Base-by-base conservation (phyloP, 1,139 yeast genomes). In the Candida glucosophila region DNA sequence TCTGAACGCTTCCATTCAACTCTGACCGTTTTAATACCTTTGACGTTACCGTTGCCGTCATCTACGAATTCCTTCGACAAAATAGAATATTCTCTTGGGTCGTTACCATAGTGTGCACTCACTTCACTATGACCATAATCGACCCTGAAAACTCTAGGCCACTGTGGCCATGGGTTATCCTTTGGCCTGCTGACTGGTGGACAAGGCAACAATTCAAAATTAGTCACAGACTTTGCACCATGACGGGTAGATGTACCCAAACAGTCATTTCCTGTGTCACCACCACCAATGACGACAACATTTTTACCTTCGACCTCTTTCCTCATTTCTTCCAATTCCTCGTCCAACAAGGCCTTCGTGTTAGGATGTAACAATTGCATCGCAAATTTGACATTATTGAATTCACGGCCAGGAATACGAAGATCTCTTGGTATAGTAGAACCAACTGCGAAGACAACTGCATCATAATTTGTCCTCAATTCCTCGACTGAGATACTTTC, bases 111-210 rank as follows among this genome's bases (percentile, higher is more conserved):
- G 55, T 86, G 96, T 29, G 85, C 80, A 34, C 83, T 71, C 29
- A 90, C 97, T 58, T 90, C 98, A 39, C 92, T 71, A 59, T 90
- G 98, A 44, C 98, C 98, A 49, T 90, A 90, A 61, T 90, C 98
- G 33, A 90, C 94, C 51, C 97, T 76, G 79, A 90, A 88, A 47
- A 90, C 74, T 55, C 95, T 74, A 41, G 98, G 97, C 97, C 97
- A 90, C 62, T 90, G 98, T 30, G 98, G 98, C 98, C 98, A 90
- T 58, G 98, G 98, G 58, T 90, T 90, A 59, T 90, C 96, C 60
- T 77, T 81, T 30, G 90, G 82, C 56, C 97, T 77, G 32, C 73
- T 68, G 20, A 70, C 67, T 25, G 96, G 86, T 36, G 98, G 98
- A 47, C 78, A 76, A 34, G 98, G 98, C 45, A 90, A 67, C 50